Evolutionary conservation across 345 rosid genomes (phyloP), one percentile per base, ranked within the genome.

Genomic region (Orychophragmus violaceus): DNA sequence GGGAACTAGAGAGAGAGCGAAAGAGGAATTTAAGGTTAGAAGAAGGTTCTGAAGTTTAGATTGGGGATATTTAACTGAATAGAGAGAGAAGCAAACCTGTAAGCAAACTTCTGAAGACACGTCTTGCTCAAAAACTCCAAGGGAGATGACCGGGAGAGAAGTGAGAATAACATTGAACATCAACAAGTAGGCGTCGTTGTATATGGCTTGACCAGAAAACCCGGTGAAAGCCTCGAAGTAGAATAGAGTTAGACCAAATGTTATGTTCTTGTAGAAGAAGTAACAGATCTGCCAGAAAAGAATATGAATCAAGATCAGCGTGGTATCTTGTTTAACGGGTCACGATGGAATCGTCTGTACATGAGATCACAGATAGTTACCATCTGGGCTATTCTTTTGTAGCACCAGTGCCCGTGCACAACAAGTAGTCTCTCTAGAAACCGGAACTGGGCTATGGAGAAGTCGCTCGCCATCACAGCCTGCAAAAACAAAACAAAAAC

Each of bases 381-480:
- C 97, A 90, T 90, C 76, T 84, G 82, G 36, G 95, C 77, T 62
- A 90, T 83, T 75, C 95, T 82, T 76, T 82, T 78, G 69, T 87
- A 87, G 62, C 97, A 84, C 97, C 90, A 86, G 61, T 87, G 90
- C n/a, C 97, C 92, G 54, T 90, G 97, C 58, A 87, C 92, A 42
- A 90, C 70, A 37, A 87, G 83, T 54, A 90, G 76, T 36, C 92
- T 79, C 62, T 90, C 92, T 56, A 87, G 37, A 67, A 86, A 87
- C 23, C 82, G 81, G 51, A 90, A 90, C 64, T 87, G 95, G 9
- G 97, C 83, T 59, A 87, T 61, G 27, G 90, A 85, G 72, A 87
- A 90, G 64, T 90, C 95, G 55, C 92, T 87, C 0, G 92, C 92
- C 97, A 87, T 90, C 65, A 84, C 86, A 16, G 97, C 95, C 97